Conservation (phyloP, 768 basidiomycete species). For the Tremella fuciformis region DNA sequence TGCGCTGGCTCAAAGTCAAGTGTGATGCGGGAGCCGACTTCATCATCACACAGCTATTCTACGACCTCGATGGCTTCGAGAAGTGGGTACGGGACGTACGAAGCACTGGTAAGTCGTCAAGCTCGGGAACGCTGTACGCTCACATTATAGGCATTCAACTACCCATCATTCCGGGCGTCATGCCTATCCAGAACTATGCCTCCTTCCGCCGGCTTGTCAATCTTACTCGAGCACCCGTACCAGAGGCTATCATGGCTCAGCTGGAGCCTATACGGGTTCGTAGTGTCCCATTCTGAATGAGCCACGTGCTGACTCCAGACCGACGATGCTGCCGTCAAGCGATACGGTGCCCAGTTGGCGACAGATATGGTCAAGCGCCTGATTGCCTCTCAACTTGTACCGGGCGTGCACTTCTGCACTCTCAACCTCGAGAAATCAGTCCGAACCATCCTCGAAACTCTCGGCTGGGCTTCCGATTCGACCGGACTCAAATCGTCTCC, state of each 20-base stretch:
- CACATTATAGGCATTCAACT: conserved; percentile 68
- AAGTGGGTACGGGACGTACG: conserved; percentile 73
- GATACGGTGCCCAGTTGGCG: conserved; percentile 84
- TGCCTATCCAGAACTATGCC: conserved; percentile 95
- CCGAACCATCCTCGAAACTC: conserved; percentile 71
- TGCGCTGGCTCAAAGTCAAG: conserved; percentile 75
- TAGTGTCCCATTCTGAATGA: conserved; percentile 5
- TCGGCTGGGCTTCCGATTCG: conserved; percentile 61
- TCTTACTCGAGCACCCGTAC: conserved; percentile 77
- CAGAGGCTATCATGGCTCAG: conserved; percentile 62
- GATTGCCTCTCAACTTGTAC: conserved; percentile 53
- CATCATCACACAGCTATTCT: conserved; percentile 94
- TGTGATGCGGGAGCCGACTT: conserved; percentile 94
- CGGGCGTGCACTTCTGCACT: conserved; percentile 89
- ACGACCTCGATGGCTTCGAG: conserved; percentile 85
- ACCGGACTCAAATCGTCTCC: conserved; percentile 37
- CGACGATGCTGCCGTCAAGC: conserved; percentile 90
- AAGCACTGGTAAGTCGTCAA: conserved; percentile 61
- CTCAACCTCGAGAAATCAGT: conserved; percentile 96
- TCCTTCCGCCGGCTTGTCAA: conserved; percentile 90
- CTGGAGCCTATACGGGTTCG: conserved; percentile 74
- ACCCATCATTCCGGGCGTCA: conserved; percentile 90
- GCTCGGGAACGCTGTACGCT: not conserved
- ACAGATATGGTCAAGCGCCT: conserved; percentile 69
- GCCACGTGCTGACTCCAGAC: conserved; percentile 58